Percentiles rank a stretch among this genome's conserved stretches.
These are phyloP conservation scores for Chamaenerion angustifolium DNA, from an alignment of 345 rosid species.

Conservation along the genomic window DNA sequence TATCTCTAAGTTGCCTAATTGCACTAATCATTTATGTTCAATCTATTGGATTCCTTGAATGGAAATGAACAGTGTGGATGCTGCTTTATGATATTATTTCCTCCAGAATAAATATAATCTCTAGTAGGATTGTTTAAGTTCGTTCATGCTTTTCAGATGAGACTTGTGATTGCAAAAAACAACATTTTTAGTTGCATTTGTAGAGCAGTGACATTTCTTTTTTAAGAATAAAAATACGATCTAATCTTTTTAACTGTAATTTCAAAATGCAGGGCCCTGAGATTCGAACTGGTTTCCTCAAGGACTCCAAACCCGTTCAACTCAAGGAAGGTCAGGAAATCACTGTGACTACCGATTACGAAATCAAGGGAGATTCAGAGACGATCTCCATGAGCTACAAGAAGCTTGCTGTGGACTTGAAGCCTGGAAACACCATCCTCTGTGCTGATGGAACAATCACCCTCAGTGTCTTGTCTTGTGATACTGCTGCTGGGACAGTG, in stretches of 20 bases:
- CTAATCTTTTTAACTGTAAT: no score
- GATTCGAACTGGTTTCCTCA: constrained; percentile 16
- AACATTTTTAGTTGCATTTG: no score
- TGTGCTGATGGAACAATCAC: constrained; percentile 15
- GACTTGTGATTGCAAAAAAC: no score
- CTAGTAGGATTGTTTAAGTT: no score
- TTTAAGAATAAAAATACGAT: no score
- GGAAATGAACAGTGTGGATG: no score
- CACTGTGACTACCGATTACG: constrained; percentile 10
- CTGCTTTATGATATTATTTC: no score
- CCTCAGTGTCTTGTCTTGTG: constrained; percentile 13
- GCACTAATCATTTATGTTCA: neutral
- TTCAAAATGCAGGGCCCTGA: constrained; percentile 10
- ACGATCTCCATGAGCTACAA: constrained; percentile 14
- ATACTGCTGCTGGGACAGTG: constrained; percentile 10
- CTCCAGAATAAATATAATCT: no score
- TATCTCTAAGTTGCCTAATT: neutral
- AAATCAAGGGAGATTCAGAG: constrained; percentile 9
- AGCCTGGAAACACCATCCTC: constrained; percentile 11
- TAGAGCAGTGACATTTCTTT: no score
- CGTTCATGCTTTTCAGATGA: no score
- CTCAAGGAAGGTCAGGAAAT: constrained; percentile 16
- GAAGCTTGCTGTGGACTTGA: constrained; percentile 12
- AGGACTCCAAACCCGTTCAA: constrained; percentile 14
- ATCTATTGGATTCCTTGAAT: no score